Evolutionary conservation across 495 filamentous ascomycete species (phyloP).

Genomic region (Penicillium simplicissimum): DNA sequence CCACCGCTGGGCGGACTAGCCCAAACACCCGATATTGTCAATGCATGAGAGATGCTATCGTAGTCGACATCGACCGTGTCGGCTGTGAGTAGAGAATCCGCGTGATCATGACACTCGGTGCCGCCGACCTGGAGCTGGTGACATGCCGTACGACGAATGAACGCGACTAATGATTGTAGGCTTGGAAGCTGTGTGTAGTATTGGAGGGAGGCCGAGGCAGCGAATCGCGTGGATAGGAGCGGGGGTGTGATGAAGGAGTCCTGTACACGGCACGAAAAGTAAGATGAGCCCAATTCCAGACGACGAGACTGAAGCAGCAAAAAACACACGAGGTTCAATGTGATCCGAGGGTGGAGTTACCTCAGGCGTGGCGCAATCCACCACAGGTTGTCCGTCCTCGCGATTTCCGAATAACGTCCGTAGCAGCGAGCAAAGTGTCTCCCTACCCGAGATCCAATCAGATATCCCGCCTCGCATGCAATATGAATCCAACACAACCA

Average conservation of each 20-base stretch:
- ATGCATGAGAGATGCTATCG: conserved; percentile 65
- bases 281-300: not conserved
- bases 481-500: not conserved
- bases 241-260: conserved; percentile 66
- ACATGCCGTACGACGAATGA: conserved; percentile 61
- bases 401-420: conserved; percentile 58
- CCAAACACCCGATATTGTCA: conserved; percentile 66
- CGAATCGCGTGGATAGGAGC: conserved; percentile 63
- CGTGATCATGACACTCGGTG: conserved; percentile 37
- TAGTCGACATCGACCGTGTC: conserved; percentile 76
- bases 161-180: conserved; percentile 56
- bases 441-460: conserved; percentile 37
- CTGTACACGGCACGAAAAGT: conserved; percentile 32
- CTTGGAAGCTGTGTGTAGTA: conserved; percentile 64
- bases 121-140: conserved; percentile 19
- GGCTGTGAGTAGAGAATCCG: conserved; percentile 46
- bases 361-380: conserved; percentile 54
- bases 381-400: conserved; percentile 20
- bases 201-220: conserved; percentile 64
- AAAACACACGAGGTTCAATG: not conserved
- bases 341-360: conserved; percentile 33
- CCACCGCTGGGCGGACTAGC: conserved; percentile 40
- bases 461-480: conserved; percentile 2
- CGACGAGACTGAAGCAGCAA: not conserved
- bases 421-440: conserved; percentile 62